These are phyloP conservation scores for Malus hybrid DNA, from an alignment of 331 rosid genomes.

Conservation along the genomic window DNA sequence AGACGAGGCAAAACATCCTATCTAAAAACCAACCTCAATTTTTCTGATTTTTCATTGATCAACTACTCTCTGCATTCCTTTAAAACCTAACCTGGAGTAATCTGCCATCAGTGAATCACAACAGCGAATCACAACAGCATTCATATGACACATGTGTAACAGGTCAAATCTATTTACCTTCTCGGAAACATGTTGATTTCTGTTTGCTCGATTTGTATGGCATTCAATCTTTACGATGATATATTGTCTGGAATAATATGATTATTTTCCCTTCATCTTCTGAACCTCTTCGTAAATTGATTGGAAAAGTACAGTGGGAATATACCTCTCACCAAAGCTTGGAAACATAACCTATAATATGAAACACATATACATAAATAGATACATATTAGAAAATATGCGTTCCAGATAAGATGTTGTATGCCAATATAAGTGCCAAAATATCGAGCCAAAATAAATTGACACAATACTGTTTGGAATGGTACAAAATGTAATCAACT, in stretches of 20 bases:
- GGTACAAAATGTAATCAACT: background rate
- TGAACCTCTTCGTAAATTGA: constrained; percentile 66
- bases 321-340: constrained; percentile 88
- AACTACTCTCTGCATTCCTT: constrained; percentile 8
- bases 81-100: constrained; percentile 14
- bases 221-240: constrained; percentile 6
- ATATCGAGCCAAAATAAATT: background rate
- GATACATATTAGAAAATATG: too few species aligned
- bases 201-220: background rate
- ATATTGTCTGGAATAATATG: background rate
- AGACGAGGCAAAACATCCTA: background rate
- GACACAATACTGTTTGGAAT: background rate
- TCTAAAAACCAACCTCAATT: background rate
- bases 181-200: constrained; percentile 11
- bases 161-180: constrained; percentile 26
- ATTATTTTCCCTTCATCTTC: constrained; percentile 34
- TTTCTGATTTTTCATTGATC: background rate
- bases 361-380: background rate
- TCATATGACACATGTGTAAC: background rate
- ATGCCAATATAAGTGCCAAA: background rate
- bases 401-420: background rate
- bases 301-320: constrained; percentile 66
- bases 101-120: background rate
- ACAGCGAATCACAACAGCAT: background rate
- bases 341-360: constrained; percentile 74